phyloP scores from a whole-genome alignment of 2,329 filamentous ascomycete species.

The Penicillium sp. region DNA sequence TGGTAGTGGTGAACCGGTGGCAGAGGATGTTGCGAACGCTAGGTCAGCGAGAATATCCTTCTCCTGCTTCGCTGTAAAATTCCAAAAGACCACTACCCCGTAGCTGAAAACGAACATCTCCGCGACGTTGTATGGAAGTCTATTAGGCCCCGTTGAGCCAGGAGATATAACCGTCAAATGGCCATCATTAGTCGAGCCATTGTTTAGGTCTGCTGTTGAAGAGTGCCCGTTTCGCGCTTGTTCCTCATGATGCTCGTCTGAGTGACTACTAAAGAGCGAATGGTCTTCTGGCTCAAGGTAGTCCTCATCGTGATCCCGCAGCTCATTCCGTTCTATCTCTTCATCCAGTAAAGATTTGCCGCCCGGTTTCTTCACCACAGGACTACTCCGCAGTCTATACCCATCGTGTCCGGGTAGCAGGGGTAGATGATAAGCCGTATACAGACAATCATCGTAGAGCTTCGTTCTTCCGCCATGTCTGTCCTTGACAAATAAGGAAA shows the following conservation, averaged over 20 bases:
- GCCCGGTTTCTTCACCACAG: constrained; percentile 88
- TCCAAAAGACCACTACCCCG: constrained; percentile 98
- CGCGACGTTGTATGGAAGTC: constrained; percentile 70
- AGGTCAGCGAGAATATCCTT: constrained; percentile 95
- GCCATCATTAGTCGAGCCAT: constrained; percentile 16
- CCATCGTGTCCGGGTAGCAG: constrained; percentile 84
- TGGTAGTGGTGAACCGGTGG: constrained; percentile 53
- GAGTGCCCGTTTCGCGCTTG: constrained; percentile 33
- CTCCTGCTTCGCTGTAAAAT: constrained; percentile 94
- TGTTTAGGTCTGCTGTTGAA: neutral
- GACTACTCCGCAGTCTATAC: constrained; percentile 85
- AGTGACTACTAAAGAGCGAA: constrained; percentile 45
- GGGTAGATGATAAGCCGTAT: constrained; percentile 92
- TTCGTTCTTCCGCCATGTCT: constrained; percentile 92
- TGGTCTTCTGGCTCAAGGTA: constrained; percentile 70
- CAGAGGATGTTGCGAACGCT: constrained; percentile 70
- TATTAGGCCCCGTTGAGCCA: constrained; percentile 63
- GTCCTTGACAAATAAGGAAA: constrained; percentile 86
- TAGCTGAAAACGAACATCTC: constrained; percentile 99
- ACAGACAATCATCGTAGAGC: constrained; percentile 96
- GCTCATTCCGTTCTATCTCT: constrained; percentile 93
- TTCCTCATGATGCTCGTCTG: constrained; percentile 24
- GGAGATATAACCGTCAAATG: constrained; percentile 52
- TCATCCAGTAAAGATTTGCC: constrained; percentile 92
- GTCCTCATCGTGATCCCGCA: constrained; percentile 85